phyloP scores from a whole-genome alignment of 179 eudicot genomes.

The Amaranthus tricolor region DNA sequence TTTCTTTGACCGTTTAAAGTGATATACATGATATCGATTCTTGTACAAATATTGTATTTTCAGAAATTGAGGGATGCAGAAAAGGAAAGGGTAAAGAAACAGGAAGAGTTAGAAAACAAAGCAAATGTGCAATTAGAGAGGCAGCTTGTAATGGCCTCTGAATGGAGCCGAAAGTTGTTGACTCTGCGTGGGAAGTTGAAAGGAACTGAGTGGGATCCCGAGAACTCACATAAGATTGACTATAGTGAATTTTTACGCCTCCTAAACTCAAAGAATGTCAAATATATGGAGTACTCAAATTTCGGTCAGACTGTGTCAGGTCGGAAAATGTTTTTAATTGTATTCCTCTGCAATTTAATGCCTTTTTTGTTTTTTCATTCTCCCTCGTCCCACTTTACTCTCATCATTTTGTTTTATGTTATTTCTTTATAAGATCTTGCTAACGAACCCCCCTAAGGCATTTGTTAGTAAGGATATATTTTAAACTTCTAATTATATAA shows the following conservation, averaged over 20 bases:
- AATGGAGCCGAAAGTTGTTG: conserved; percentile 84
- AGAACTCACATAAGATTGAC: conserved; percentile 64
- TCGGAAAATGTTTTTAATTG: conserved; percentile 20
- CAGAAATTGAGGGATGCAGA: conserved; percentile 81
- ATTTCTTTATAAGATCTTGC: background rate
- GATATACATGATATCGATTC: background rate
- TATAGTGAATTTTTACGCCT: conserved; percentile 76
- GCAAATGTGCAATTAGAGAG: conserved; percentile 87
- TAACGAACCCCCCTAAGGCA: no score
- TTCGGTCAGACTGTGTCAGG: conserved; percentile 84
- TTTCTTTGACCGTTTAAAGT: background rate
- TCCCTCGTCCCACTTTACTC: background rate
- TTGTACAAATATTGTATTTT: conserved; percentile 11
- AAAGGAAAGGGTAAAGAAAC: conserved; percentile 56
- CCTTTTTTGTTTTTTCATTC: background rate
- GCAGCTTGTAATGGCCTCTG: conserved; percentile 88
- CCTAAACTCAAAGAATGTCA: conserved; percentile 70
- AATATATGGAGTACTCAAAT: conserved; percentile 87
- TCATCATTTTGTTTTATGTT: background rate
- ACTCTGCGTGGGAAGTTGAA: conserved; percentile 71
- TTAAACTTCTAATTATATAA: no score
- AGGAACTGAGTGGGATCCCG: conserved; percentile 95
- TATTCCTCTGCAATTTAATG: background rate
- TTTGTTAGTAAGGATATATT: no score
- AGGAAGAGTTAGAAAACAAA: conserved; percentile 75